Conservation (phyloP, 805 yeast species). For the Komagataella phaffii region DNA sequence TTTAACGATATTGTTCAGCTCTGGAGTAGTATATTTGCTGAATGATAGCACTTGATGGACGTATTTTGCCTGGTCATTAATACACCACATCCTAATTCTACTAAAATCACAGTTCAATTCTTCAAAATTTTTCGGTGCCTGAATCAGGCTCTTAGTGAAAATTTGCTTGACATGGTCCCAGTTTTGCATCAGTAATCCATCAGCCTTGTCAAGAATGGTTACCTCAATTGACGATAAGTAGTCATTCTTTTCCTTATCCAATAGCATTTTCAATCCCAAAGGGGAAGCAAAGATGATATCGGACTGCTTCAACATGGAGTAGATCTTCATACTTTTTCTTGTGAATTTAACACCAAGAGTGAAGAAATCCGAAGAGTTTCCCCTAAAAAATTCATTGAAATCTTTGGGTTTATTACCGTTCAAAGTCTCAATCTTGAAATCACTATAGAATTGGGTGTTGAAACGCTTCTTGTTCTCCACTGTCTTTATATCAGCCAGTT, state of each 20-base stretch:
- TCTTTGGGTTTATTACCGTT: constrained; percentile 63
- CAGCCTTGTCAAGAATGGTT: constrained; percentile 67
- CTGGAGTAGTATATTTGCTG: constrained; percentile 70
- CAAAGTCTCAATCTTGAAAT: constrained; percentile 15
- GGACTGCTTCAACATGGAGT: constrained; percentile 70
- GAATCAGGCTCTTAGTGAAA: constrained; percentile 55
- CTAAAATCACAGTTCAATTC: constrained; percentile 66
- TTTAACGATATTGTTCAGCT: constrained; percentile 49
- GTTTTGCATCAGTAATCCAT: constrained; percentile 82
- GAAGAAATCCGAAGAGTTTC: constrained; percentile 86
- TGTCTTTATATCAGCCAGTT: constrained; percentile 54
- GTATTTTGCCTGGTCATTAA: constrained; percentile 63
- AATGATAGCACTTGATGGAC: constrained; percentile 73
- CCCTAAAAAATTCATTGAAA: constrained; percentile 66
- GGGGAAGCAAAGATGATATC: constrained; percentile 90
- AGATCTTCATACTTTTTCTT: constrained; percentile 73
- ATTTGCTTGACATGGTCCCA: constrained; percentile 72
- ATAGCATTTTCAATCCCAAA: constrained; percentile 67
- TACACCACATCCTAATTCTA: constrained; percentile 83
- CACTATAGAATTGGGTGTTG: constrained; percentile 50
- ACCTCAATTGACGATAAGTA: constrained; percentile 85
- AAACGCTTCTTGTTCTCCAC: constrained; percentile 75
- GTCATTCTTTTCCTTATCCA: constrained; percentile 49
- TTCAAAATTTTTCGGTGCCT: constrained; percentile 61
- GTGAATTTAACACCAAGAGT: constrained; percentile 86